Evolutionary conservation across 768 basidiomycete genomes (phyloP).

Genomic region (Epithele typhae): DNA sequence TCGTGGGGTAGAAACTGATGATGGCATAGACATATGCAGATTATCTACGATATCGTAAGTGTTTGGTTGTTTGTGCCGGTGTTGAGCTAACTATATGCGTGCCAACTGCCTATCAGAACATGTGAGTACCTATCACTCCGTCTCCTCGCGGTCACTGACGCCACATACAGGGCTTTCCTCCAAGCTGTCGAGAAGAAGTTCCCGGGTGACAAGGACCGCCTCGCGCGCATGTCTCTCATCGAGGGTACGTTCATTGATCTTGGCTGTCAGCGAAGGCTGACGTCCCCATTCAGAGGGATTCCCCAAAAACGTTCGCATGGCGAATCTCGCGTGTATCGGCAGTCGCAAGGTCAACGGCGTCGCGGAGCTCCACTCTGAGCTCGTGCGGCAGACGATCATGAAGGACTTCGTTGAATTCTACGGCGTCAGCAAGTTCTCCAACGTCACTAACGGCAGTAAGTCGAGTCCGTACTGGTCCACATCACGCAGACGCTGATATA

Average conservation of each 20-base stretch:
- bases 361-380: slow-evolving; percentile 89
- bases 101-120: slow-evolving; percentile 33
- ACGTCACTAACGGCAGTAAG: slow-evolving; percentile 92
- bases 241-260: slow-evolving; percentile 49
- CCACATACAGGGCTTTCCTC: slow-evolving; percentile 50
- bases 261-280: too few species aligned
- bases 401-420: slow-evolving; percentile 94
- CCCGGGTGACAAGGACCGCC: slow-evolving; percentile 79
- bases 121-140: slow-evolving; percentile 32
- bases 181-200: slow-evolving; percentile 88
- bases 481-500: slow-evolving; percentile 87
- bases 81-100: background rate
- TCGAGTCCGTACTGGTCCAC: slow-evolving; percentile 13
- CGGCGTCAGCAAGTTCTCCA: slow-evolving; percentile 84
- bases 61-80: background rate
- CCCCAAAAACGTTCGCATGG: slow-evolving; percentile 88
- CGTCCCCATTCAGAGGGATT: slow-evolving; percentile 55
- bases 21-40: slow-evolving; percentile 67
- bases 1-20: background rate
- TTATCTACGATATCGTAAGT: slow-evolving; percentile 85
- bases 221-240: slow-evolving; percentile 87
- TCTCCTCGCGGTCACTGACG: background rate
- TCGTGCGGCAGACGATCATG: slow-evolving; percentile 78
- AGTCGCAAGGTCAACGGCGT: slow-evolving; percentile 93
- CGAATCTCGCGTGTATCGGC: slow-evolving; percentile 85